A percentile compares a stretch with the other conserved stretches of the same genome.
Evolutionary conservation across 2,329 filamentous ascomycete genomes (phyloP).

Genomic region (Ascocoryne sarcoides): DNA sequence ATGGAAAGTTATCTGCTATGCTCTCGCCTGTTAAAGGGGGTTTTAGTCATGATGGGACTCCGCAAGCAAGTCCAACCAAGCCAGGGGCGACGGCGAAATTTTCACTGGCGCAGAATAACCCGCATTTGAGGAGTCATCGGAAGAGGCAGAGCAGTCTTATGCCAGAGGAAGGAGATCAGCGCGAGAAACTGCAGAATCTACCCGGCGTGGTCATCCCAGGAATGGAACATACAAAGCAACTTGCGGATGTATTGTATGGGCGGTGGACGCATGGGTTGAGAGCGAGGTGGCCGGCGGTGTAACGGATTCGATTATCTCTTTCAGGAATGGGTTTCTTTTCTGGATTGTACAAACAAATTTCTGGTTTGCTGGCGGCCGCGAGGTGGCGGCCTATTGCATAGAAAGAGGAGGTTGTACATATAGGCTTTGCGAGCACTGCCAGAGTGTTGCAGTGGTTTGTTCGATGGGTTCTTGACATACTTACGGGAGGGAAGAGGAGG

Average conservation of each 20-base stretch:
- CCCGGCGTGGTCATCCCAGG: constrained; percentile 53
- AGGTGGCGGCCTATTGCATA: too few species aligned
- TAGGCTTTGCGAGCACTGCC: too few species aligned
- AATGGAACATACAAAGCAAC: constrained; percentile 86
- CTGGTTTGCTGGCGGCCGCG: too few species aligned
- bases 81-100: constrained; percentile 50
- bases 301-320: constrained; percentile 3
- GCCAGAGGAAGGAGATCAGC: constrained; percentile 39
- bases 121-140: constrained; percentile 72
- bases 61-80: constrained; percentile 18
- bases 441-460: too few species aligned
- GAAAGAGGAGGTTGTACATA: too few species aligned
- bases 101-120: constrained; percentile 71
- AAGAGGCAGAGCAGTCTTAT: constrained; percentile 42
- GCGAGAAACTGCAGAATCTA: constrained; percentile 36
- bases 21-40: constrained; percentile 35
- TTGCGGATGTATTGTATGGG: constrained; percentile 83
- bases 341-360: too few species aligned
- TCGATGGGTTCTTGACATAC: too few species aligned
- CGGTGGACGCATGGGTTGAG: constrained; percentile 82
- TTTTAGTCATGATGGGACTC: constrained; percentile 42
- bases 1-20: constrained; percentile 50
- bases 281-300: constrained; percentile 50
- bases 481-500: too few species aligned
- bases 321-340: too few species aligned